Conservation (phyloP, 164 flowering plant genomes). For the Sedum album region DNA sequence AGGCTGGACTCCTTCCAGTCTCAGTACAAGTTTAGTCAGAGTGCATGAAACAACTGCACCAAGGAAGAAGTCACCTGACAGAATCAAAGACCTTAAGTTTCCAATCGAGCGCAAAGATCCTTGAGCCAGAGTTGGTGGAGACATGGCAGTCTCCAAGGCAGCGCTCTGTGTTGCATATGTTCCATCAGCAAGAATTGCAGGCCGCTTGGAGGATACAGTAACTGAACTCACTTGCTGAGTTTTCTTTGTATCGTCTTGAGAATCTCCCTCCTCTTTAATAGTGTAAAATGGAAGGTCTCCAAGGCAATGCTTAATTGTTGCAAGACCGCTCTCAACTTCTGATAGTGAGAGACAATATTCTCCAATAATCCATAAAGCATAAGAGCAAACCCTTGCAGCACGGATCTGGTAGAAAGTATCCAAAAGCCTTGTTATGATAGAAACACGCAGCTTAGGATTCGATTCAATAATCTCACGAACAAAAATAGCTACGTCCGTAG, state of each 20-base stretch:
- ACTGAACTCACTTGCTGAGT: conserved; percentile 46
- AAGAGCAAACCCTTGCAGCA: conserved; percentile 79
- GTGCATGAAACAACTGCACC: conserved; percentile 88
- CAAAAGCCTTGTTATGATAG: conserved; percentile 80
- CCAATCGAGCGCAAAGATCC: conserved; percentile 71
- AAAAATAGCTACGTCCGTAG: conserved; percentile 77
- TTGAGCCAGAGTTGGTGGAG: conserved; percentile 63
- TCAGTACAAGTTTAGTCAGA: conserved; percentile 68
- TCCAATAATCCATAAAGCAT: conserved; percentile 94
- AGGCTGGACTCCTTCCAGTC: conserved; percentile 86
- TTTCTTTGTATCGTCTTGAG: conserved; percentile 48
- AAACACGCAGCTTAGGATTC: conserved; percentile 79
- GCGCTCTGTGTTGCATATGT: conserved; percentile 98
- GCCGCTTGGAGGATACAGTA: conserved; percentile 78
- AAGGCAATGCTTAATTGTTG: conserved; percentile 82
- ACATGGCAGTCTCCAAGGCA: conserved; percentile 75
- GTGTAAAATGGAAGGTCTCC: conserved; percentile 90
- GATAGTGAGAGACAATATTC: conserved; percentile 87
- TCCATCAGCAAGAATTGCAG: conserved; percentile 92
- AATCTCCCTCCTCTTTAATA: conserved; percentile 54
- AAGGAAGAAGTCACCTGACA: conserved; percentile 87
- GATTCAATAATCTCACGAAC: conserved; percentile 89
- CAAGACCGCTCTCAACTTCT: conserved; percentile 79
- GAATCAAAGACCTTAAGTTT: conserved; percentile 76
- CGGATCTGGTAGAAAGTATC: conserved; percentile 91